These are phyloP conservation scores for Apiospora rasikravindrae DNA, from an alignment of 2,329 filamentous ascomycete species.

Conservation along the genomic window DNA sequence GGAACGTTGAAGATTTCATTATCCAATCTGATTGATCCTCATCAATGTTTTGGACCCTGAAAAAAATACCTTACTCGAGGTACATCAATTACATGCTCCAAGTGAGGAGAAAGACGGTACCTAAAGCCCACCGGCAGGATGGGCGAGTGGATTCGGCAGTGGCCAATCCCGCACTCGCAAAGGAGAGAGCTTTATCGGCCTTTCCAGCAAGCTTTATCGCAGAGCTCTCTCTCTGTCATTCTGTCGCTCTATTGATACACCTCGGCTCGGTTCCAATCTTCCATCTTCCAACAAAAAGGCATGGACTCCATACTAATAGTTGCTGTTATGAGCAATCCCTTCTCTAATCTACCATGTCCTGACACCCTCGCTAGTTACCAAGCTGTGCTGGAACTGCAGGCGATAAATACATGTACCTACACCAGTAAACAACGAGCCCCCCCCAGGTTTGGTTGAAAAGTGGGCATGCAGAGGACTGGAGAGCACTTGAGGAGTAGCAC, in stretches of 20 bases:
- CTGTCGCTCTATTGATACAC: neutral
- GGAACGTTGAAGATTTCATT: neutral
- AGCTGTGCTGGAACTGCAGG: neutral
- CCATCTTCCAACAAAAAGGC: neutral
- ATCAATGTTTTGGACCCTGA: neutral
- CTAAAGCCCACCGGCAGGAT: neutral
- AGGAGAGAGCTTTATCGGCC: constrained; percentile 4
- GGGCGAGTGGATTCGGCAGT: constrained; percentile 4
- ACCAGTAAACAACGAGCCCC: neutral
- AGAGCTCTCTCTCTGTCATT: neutral
- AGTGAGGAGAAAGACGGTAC: neutral
- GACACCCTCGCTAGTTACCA: neutral
- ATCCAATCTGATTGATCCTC: neutral
- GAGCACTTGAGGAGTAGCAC: constrained; percentile 4
- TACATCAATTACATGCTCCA: neutral
- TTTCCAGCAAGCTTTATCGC: constrained; percentile 11
- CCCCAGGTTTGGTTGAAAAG: constrained; percentile 1
- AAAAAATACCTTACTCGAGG: neutral
- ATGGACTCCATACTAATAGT: neutral
- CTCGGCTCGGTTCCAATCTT: neutral
- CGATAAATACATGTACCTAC: neutral
- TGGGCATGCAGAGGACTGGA: neutral
- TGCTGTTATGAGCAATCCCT: neutral
- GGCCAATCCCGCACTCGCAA: constrained; percentile 3
- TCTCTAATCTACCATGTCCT: neutral